Evolutionary conservation across 257 asterid genomes (phyloP).

Genomic region (Capsicum pubescens): DNA sequence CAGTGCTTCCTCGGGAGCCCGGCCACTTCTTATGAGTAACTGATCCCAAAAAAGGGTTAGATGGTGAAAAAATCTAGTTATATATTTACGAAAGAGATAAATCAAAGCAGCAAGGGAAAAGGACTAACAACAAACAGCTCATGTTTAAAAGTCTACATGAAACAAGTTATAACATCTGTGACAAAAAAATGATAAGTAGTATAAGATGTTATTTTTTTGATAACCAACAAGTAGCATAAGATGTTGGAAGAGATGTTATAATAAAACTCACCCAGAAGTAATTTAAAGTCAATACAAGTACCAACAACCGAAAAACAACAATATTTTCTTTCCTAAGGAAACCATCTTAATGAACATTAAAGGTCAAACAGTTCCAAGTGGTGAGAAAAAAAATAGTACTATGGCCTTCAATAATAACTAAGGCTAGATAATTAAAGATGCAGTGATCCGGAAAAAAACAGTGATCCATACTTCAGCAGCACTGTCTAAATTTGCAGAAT

Average conservation of each 20-base stretch:
- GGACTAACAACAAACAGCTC: constrained; percentile 4
- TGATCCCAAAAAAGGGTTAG: constrained; percentile 40
- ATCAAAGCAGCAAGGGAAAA: neutral
- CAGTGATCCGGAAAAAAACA: neutral
- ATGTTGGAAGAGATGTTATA: constrained; percentile 2
- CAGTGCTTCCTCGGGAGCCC: constrained; percentile 91
- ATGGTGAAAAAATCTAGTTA: constrained; percentile 12
- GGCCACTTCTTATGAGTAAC: constrained; percentile 96
- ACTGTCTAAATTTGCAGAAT: constrained; percentile 97
- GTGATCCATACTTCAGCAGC: constrained; percentile 83
- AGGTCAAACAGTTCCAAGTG: constrained; percentile 4
- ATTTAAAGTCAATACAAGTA: constrained; percentile 1
- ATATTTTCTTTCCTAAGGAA: neutral
- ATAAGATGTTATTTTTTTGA: neutral
- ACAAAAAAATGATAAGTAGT: neutral
- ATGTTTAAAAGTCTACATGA: constrained; percentile 3
- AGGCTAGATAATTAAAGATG: constrained; percentile 7
- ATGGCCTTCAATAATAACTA: constrained; percentile 12
- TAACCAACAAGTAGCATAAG: neutral
- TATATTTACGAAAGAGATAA: neutral
- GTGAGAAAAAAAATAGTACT: neutral
- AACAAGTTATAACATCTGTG: neutral
- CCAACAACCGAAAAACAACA: constrained; percentile 10
- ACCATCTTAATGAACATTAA: neutral
- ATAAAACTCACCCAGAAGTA: neutral